These are phyloP conservation scores for Aegilops speltoides DNA, from an alignment of 176 grass and related monocot genomes.

Conservation along the genomic window DNA sequence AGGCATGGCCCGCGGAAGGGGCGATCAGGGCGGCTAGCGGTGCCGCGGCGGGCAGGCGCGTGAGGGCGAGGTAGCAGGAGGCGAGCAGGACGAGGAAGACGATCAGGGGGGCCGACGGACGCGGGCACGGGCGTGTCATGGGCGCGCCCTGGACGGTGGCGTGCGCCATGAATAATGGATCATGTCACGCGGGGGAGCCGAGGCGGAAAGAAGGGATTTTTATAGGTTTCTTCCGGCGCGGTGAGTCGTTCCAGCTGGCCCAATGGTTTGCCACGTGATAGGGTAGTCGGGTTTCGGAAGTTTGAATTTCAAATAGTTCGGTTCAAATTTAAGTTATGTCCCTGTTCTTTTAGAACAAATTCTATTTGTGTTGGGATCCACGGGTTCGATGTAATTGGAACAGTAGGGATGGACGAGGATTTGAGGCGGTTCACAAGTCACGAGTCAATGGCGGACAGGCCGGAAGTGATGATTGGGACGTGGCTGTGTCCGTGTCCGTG, in stretches of 20 bases:
- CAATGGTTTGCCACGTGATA: not conserved
- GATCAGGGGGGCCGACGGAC: constrained; percentile 9
- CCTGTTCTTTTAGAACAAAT: too few relatives aligned
- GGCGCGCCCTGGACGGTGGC: constrained; percentile 14
- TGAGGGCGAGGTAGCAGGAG: constrained; percentile 40
- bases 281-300: not conserved
- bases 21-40: constrained; percentile 29
- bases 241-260: not conserved
- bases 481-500: not conserved
- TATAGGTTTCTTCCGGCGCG: not conserved
- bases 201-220: constrained; percentile 9
- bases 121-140: constrained; percentile 10
- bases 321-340: not conserved
- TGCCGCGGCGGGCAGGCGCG: constrained; percentile 3
- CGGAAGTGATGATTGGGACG: not conserved
- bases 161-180: constrained; percentile 27
- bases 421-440: not conserved
- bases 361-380: not conserved
- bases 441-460: not conserved
- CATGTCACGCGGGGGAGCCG: not conserved
- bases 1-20: not conserved
- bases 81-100: constrained; percentile 14
- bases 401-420: not conserved
- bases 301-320: not conserved
- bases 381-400: not conserved